Conservation (phyloP, 768 basidiomycete species). For the Lepiota venenata region DNA sequence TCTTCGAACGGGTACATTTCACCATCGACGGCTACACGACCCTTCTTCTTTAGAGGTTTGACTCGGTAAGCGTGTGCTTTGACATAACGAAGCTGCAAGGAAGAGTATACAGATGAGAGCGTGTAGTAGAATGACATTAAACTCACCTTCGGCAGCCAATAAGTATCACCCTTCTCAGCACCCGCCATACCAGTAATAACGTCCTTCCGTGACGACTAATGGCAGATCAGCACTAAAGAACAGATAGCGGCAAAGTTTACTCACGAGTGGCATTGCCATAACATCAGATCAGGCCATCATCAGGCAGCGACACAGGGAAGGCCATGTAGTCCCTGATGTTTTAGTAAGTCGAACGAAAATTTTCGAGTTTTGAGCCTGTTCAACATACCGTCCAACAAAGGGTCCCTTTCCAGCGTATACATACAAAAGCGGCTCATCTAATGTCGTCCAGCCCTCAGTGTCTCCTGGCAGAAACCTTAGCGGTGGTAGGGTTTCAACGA, state of each 20-base stretch:
- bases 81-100: conserved; percentile 58
- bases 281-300: conserved; percentile 80
- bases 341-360: neutral
- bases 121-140: neutral
- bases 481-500: conserved; percentile 36
- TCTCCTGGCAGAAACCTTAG: conserved; percentile 40
- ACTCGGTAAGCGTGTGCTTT: conserved; percentile 75
- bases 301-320: conserved; percentile 77
- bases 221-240: neutral
- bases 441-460: conserved; percentile 64
- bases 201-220: conserved; percentile 46
- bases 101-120: conserved; percentile 3
- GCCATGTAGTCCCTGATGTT: conserved; percentile 65
- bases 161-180: conserved; percentile 57
- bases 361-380: neutral
- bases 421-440: conserved; percentile 66
- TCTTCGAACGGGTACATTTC: conserved; percentile 72
- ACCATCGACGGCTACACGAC: conserved; percentile 71
- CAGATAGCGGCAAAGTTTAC: conserved; percentile 18
- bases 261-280: conserved; percentile 58
- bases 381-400: conserved; percentile 57
- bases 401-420: conserved; percentile 80
- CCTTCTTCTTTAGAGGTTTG: conserved; percentile 51
- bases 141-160: conserved; percentile 60
- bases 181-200: conserved; percentile 54